phyloP scores from a whole-genome alignment of 1,284 basidiomycete species.

The Ceratobasidium sp. region DNA sequence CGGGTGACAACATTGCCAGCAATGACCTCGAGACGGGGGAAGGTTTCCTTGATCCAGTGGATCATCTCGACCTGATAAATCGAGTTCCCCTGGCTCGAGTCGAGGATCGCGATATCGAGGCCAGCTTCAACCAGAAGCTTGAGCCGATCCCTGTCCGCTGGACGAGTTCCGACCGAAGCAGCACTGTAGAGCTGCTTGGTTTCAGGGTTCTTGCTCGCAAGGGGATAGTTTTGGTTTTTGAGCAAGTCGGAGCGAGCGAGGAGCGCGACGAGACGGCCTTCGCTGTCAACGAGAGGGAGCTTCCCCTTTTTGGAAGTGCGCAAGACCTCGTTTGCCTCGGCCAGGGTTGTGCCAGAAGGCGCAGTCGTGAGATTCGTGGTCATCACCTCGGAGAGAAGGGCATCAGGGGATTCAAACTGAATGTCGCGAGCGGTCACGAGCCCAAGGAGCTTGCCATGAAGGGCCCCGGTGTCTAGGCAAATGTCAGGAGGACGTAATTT shows the following conservation, averaged over 20 bases:
- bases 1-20: constrained; percentile 98
- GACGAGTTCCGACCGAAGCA: constrained; percentile 95
- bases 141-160: constrained; percentile 86
- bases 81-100: constrained; percentile 98
- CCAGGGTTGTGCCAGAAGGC: constrained; percentile 82
- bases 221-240: constrained; percentile 97
- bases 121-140: constrained; percentile 89
- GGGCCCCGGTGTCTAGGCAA: constrained; percentile 76
- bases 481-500: constrained; percentile 14
- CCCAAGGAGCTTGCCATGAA: constrained; percentile 91
- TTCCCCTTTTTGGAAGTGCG: constrained; percentile 99
- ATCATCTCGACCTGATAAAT: constrained; percentile 95
- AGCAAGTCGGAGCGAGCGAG: constrained; percentile 95
- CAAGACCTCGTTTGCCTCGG: constrained; percentile 92
- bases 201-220: constrained; percentile 90
- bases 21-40: constrained; percentile 87
- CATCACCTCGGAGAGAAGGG: constrained; percentile 88
- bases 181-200: constrained; percentile 98
- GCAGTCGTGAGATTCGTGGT: constrained; percentile 84
- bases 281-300: constrained; percentile 83
- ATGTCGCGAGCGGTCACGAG: constrained; percentile 98
- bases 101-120: constrained; percentile 92
- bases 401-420: constrained; percentile 82
- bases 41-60: constrained; percentile 88
- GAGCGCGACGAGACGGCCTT: constrained; percentile 81